phyloP scores from a whole-genome alignment of 208 protist species.

The Sergeia podlipaevii region DNA sequence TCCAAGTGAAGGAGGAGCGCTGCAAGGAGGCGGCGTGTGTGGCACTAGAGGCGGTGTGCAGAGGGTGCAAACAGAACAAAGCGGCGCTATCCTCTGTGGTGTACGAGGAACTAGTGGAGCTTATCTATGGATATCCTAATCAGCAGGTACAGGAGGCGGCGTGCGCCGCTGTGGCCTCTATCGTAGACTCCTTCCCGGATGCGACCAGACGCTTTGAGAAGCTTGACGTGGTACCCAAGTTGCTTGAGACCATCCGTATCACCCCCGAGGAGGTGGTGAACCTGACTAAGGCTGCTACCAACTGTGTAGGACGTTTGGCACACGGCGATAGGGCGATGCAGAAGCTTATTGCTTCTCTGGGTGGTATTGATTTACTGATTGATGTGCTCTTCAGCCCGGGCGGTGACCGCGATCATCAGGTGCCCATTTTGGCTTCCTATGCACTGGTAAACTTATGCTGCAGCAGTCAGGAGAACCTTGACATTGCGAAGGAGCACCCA shows the following conservation, averaged over 20 bases:
- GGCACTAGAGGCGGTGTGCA: constrained; percentile 80
- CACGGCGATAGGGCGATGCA: constrained; percentile 81
- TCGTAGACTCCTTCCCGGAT: constrained; percentile 69
- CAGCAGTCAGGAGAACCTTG: constrained; percentile 74
- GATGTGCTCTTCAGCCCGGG: constrained; percentile 83
- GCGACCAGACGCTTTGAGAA: constrained; percentile 54
- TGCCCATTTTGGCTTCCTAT: constrained; percentile 88
- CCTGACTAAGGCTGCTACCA: constrained; percentile 83
- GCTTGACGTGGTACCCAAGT: constrained; percentile 79
- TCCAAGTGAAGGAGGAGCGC: constrained; percentile 84
- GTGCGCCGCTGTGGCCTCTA: constrained; percentile 78
- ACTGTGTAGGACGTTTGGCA: constrained; percentile 84
- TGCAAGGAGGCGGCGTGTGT: constrained; percentile 90
- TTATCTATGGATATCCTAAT: constrained; percentile 87
- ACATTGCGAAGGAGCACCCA: constrained; percentile 59
- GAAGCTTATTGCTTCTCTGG: constrained; percentile 61
- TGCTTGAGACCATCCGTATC: constrained; percentile 82
- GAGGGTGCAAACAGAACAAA: constrained; percentile 73
- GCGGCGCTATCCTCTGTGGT: constrained; percentile 40
- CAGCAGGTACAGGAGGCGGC: constrained; percentile 91
- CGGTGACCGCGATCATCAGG: constrained; percentile 84
- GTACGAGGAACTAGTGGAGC: constrained; percentile 65
- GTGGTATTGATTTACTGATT: constrained; percentile 82
- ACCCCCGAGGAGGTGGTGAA: constrained; percentile 86
- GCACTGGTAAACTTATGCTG: constrained; percentile 90